phyloP scores from a whole-genome alignment of 2,329 filamentous ascomycete genomes.

The Magnaporthiopsis rhizophila region DNA sequence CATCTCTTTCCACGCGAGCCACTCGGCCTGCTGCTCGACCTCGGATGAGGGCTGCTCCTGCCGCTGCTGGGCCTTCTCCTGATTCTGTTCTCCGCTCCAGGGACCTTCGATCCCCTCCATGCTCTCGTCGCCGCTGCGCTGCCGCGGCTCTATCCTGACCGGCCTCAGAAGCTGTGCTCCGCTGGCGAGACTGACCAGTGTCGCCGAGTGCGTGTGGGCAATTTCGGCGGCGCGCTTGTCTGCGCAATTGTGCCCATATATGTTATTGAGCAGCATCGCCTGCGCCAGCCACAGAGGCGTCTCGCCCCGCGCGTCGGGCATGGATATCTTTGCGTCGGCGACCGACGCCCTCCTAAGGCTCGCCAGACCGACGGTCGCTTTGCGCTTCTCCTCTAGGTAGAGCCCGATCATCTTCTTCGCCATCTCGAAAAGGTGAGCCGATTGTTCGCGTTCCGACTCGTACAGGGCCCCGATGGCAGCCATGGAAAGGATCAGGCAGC shows the following conservation, averaged over 20 bases:
- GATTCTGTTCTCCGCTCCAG: constrained; percentile 32
- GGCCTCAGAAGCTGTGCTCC: constrained; percentile 65
- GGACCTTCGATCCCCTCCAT: constrained; percentile 45
- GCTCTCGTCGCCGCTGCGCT: constrained; percentile 35
- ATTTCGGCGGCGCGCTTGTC: constrained; percentile 88
- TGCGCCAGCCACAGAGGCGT: constrained; percentile 94
- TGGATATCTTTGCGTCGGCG: constrained; percentile 24
- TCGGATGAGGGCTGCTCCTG: constrained; percentile 28
- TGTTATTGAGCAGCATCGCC: constrained; percentile 91
- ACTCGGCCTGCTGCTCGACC: constrained; percentile 59
- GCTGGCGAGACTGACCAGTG: constrained; percentile 82
- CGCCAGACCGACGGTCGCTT: constrained; percentile 66
- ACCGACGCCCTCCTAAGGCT: constrained; percentile 45
- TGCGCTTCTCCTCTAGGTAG: constrained; percentile 84
- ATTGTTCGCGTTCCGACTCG: constrained; percentile 72
- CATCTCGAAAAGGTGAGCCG: constrained; percentile 81
- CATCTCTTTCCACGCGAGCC: constrained; percentile 78
- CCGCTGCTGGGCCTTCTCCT: constrained; percentile 12
- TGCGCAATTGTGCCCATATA: constrained; percentile 90
- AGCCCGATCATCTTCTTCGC: constrained; percentile 93
- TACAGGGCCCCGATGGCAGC: constrained; percentile 69
- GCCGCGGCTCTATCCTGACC: constrained; percentile 34
- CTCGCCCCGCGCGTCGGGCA: constrained; percentile 54
- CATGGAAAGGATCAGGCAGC: constrained; percentile 81
- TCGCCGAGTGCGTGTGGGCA: constrained; percentile 84